These are phyloP conservation scores for Oryza meridionalis DNA, from an alignment of 176 grass and related monocot species.

Conservation along the genomic window DNA sequence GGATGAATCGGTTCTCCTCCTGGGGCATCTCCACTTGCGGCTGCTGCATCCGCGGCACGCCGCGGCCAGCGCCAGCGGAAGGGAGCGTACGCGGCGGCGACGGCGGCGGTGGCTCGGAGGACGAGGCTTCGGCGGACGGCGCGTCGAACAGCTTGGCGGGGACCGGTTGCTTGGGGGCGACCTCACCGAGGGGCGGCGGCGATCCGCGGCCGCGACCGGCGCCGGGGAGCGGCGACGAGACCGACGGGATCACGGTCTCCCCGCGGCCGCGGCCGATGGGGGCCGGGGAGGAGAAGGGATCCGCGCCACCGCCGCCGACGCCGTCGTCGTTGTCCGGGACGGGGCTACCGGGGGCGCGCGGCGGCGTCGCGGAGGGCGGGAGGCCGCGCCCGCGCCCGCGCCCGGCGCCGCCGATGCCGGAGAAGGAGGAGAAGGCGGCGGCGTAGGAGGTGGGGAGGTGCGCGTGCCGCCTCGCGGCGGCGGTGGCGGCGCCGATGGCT, in stretches of 20 bases:
- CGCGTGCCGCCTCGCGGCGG: conserved; percentile 52
- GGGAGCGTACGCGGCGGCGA: conserved; percentile 14
- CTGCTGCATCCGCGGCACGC: conserved; percentile 41
- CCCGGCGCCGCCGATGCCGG: conserved; percentile 40
- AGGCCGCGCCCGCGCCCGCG: conserved; percentile 46
- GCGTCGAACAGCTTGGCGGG: conserved; percentile 39
- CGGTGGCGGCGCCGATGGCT: conserved; percentile 47
- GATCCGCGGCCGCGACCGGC: conserved; percentile 41
- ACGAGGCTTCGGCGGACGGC: background rate
- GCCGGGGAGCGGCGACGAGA: conserved; percentile 37
- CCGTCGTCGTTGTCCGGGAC: conserved; percentile 9
- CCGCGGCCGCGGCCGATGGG: conserved; percentile 44
- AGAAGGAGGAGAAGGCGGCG: conserved; percentile 47
- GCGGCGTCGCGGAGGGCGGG: conserved; percentile 27
- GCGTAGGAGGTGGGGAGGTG: conserved; percentile 43
- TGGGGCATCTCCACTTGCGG: background rate
- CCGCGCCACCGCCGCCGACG: background rate
- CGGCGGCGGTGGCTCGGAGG: conserved; percentile 4
- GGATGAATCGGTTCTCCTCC: conserved; percentile 68
- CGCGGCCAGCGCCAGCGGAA: conserved; percentile 61
- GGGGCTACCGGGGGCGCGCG: conserved; percentile 41
- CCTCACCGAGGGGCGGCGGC: conserved; percentile 17
- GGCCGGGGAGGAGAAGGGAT: conserved; percentile 21
- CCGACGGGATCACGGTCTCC: conserved; percentile 9
- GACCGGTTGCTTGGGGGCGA: conserved; percentile 28